Evolutionary conservation across 805 yeast species (phyloP).

Genomic region (Ogataea nakhonphanomensis): DNA sequence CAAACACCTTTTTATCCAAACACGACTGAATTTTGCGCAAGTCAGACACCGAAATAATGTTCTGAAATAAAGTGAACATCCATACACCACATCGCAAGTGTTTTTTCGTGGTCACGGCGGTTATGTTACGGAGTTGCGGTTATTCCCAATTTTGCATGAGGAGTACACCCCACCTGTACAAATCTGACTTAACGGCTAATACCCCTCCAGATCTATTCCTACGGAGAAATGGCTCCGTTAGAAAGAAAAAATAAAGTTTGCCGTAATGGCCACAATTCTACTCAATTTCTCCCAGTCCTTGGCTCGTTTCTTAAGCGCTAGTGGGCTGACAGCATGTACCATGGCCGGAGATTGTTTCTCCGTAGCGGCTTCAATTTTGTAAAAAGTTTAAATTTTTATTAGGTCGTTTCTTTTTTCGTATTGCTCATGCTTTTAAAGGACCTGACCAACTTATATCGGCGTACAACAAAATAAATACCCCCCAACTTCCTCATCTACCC

Average conservation of each 20-base stretch:
- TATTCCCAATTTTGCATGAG: neutral
- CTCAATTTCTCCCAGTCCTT: too few species aligned
- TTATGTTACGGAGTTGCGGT: slow-evolving; percentile 9
- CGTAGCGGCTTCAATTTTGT: neutral
- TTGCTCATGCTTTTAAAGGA: neutral
- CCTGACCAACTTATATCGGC: neutral
- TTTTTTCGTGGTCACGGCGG: neutral
- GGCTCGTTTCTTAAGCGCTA: too few species aligned
- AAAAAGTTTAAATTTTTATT: neutral
- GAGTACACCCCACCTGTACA: slow-evolving; percentile 7
- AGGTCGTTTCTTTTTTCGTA: neutral
- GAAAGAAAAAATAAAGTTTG: neutral
- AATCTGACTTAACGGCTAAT: neutral
- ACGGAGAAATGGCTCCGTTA: neutral
- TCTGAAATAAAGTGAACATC: neutral
- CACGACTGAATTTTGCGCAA: too few species aligned
- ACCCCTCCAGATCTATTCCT: slow-evolving; percentile 5
- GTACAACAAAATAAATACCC: neutral
- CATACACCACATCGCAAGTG: neutral
- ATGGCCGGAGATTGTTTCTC: neutral
- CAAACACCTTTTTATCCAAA: too few species aligned
- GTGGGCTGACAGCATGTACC: too few species aligned
- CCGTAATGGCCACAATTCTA: too few species aligned
- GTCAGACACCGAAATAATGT: neutral
- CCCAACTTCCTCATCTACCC: neutral